Evolutionary conservation across 106 monocot genomes (phyloP), one percentile per base, ranked within the genome.

Genomic region (Dendrobium catenatum): DNA sequence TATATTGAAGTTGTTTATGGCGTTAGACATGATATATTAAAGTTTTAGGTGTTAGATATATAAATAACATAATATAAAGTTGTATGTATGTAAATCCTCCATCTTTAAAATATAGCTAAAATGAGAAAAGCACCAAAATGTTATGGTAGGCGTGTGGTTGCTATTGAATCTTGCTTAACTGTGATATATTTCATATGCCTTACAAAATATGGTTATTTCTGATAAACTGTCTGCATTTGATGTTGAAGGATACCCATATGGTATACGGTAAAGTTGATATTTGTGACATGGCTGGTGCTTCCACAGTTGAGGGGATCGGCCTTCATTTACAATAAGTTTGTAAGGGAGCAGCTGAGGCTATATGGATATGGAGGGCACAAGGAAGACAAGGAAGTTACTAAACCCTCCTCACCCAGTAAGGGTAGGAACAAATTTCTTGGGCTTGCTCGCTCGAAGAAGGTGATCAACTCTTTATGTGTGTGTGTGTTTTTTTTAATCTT

Each of bases 291-390:
- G 90, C 43, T 90, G 88, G 90, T 86, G 61, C 82, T 93, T 13
- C 93, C 90, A 27, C 85, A 88, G 37, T 88, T 93, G 24, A 83
- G 79, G 22, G 93, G 93, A 6, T 84, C 90, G 26, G 86, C 92
- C 73, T 93, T 88, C 75, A 77, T 93, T 15, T 93, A 93, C 81
- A 72, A 86, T 40, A 88, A 86, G 75, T 83, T 85, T 79, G 92
- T 93, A 73, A 88, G 90, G 79, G 83, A 88, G 77, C 82, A 86
- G 4, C 67, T 87, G 0, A 79, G 42, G 41, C 76, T 48, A 2
- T 70, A 42, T n/a, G 72, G 78, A 15, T 70, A 42, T n/a, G 55
- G 78, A 20, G 29, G 22, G 11, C 17, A 9, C 13, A 16, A 67
- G 26, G 70, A 6, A 2, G 81, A 48, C 19, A 27, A 24, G 7